Evolutionary conservation across 441 rosid species (phyloP), one percentile per base, ranked within the genome.

Genomic region (Adansonia gregorii): DNA sequence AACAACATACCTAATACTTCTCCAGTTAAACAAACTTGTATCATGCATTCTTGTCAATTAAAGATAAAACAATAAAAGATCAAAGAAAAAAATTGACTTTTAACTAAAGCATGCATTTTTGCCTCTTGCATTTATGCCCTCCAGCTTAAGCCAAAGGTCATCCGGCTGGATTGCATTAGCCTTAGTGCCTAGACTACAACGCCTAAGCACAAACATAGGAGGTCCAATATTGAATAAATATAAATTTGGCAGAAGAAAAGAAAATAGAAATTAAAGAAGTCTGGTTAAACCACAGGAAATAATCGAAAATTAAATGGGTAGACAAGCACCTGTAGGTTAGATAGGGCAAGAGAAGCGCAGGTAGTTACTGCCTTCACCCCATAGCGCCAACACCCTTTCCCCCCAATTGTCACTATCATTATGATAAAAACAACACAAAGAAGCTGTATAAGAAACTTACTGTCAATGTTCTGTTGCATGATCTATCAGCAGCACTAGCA

Each of bases 401-500:
- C 60, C 6, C 6, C 8, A 14, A 52, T 4, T 15, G 17, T 15
- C 58, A 56, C 60, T 9, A 6, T 55, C 24, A 17, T 17, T 17
- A 2, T 8, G 3, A 56, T 56, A 17, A 6, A 56, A 7, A 56
- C 19, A 17, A 56, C 2, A 56, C 19, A 19, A 7, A 22, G 41
- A 11, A 31, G 66, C 73, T 48, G 35, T 27, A 48, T 46, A 49
- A 48, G 58, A 69, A 69, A 60, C 94, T 87, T 79, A 94, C 97
- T 8, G 0, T 92, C 56, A 95, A 66, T 1, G 20, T 79, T 70
- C 92, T 85, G 84, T 0, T 80, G 85, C 98, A 95, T 48, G 70
- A 27, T 84, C 88, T 89, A 76, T 73, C 27, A 0, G 17, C 86
- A 22, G 0, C 35, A 76, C 66, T 61, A 22, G 0, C 35, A 76